phyloP scores from a whole-genome alignment of 202 grass and related monocot genomes.

The Bolboschoenoplectus hybrid region DNA sequence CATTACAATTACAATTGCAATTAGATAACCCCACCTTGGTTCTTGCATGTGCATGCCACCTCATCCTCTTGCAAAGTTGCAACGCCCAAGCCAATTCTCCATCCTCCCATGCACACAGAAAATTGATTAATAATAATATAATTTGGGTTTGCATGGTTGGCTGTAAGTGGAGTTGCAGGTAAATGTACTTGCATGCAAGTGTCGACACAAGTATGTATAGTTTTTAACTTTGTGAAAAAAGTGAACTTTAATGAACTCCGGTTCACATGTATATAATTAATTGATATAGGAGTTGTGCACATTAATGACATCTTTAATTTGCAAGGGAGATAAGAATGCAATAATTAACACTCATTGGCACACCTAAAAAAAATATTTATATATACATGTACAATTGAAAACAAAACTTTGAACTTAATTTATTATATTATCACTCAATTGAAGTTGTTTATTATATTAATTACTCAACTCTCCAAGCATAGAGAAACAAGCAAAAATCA shows the following conservation, averaged over 20 bases:
- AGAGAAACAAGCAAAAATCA: conserved; percentile 84
- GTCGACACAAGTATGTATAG: neutral
- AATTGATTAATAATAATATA: neutral
- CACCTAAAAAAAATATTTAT: neutral
- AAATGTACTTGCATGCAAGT: conserved; percentile 8
- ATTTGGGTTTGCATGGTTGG: neutral
- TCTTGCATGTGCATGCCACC: conserved; percentile 34
- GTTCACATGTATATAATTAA: neutral
- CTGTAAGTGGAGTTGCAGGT: neutral
- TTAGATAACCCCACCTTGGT: conserved; percentile 10
- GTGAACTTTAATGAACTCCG: neutral
- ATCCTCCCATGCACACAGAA: conserved; percentile 6
- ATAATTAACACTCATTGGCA: neutral
- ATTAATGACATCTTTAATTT: neutral
- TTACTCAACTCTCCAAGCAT: conserved; percentile 92
- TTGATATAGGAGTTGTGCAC: neutral
- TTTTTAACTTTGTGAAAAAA: neutral
- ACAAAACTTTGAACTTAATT: conserved; percentile 6
- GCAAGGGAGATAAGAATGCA: neutral
- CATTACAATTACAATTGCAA: neutral
- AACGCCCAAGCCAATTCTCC: neutral
- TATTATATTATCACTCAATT: conserved; percentile 4
- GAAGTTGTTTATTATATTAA: conserved; percentile 36
- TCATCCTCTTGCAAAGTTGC: neutral
- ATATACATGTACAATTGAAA: conserved; percentile 26